Evolutionary conservation across 805 yeast species (phyloP).

Genomic region (Candida odintsovae): DNA sequence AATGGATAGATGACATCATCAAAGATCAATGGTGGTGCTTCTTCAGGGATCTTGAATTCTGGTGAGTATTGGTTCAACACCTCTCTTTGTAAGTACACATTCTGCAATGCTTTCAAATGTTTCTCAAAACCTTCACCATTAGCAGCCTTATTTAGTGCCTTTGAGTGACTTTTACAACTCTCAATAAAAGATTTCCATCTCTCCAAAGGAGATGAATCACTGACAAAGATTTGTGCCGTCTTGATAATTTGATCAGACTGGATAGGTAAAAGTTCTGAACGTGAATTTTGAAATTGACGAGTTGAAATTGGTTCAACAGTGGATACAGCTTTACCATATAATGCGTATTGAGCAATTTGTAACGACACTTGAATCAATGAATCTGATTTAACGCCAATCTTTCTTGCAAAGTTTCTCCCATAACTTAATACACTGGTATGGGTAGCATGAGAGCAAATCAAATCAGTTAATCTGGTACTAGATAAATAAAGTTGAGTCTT

Average conservation of each 20-base stretch:
- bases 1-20: constrained; percentile 33
- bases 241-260: constrained; percentile 48
- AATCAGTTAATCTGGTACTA: constrained; percentile 82
- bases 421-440: constrained; percentile 70
- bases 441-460: constrained; percentile 73
- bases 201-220: constrained; percentile 39
- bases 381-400: constrained; percentile 81
- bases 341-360: constrained; percentile 85
- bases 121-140: constrained; percentile 67
- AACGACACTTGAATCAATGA: constrained; percentile 87
- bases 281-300: constrained; percentile 57
- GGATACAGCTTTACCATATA: constrained; percentile 84
- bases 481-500: constrained; percentile 62
- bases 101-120: constrained; percentile 60
- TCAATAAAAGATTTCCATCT: constrained; percentile 46
- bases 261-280: constrained; percentile 64
- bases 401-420: constrained; percentile 72
- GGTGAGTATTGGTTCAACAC: constrained; percentile 41
- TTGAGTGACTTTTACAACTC: constrained; percentile 47
- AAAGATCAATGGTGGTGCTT: constrained; percentile 39
- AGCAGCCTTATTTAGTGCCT: constrained; percentile 45
- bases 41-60: constrained; percentile 28
- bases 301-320: constrained; percentile 89
- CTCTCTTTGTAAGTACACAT: constrained; percentile 46
- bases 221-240: constrained; percentile 58